Percentiles rank a stretch among this genome's conserved stretches.
These are phyloP conservation scores for Circinella minor DNA, from an alignment of 371 early-diverging fungal genomes.

Conservation along the genomic window DNA sequence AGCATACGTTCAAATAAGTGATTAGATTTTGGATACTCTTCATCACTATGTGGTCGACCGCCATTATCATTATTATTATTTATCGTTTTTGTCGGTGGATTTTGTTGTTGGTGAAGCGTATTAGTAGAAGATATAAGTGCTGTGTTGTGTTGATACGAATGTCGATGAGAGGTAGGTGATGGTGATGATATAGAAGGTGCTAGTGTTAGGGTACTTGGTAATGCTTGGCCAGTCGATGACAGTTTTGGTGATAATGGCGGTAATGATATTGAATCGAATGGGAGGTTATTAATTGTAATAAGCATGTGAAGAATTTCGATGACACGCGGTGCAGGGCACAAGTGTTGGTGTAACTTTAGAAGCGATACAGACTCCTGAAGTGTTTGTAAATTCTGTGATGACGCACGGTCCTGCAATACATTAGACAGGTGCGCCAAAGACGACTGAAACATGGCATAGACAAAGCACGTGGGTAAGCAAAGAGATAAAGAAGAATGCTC, in stretches of 20 bases:
- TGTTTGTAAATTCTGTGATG: conserved; percentile 14
- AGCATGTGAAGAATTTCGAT: conserved; percentile 41
- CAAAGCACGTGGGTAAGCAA: conserved; percentile 46
- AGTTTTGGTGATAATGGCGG: neutral
- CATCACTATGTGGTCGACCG: neutral
- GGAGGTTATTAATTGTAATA: conserved; percentile 32
- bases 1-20: conserved; percentile 47
- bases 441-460: conserved; percentile 56
- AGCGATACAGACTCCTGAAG: conserved; percentile 32
- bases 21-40: conserved; percentile 33
- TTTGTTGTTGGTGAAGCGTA: neutral
- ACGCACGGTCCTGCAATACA: conserved; percentile 31
- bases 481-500: conserved; percentile 33
- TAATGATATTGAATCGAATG: neutral
- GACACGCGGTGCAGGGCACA: conserved; percentile 37
- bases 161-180: neutral
- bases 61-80: neutral
- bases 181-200: neutral
- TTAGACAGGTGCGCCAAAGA: conserved; percentile 41
- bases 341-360: conserved; percentile 31
- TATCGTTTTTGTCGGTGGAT: neutral
- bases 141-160: conserved; percentile 6
- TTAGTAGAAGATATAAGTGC: neutral
- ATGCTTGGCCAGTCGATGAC: neutral
- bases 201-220: neutral